These are phyloP conservation scores for Liquidambar formosana DNA, from an alignment of 164 flowering plant species.

Conservation along the genomic window DNA sequence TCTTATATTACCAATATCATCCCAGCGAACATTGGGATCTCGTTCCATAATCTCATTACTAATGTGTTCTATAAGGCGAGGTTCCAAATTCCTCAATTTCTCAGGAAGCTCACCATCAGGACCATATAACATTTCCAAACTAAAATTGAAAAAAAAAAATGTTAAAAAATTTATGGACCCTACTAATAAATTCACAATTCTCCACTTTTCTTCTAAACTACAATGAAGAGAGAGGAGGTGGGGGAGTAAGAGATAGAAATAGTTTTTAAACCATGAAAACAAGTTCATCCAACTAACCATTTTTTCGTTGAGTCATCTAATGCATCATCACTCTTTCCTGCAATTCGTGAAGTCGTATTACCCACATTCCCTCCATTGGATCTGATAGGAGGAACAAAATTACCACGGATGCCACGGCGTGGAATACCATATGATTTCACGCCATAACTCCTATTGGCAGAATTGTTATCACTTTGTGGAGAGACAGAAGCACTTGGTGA, in stretches of 20 bases:
- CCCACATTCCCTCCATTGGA: constrained; percentile 69
- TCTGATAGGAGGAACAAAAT: constrained; percentile 89
- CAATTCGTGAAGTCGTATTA: constrained; percentile 55
- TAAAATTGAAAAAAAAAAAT: constrained; percentile 24
- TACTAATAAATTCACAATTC: neutral
- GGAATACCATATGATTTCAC: constrained; percentile 56
- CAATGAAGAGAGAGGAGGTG: neutral
- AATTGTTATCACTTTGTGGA: constrained; percentile 59
- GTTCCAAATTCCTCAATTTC: constrained; percentile 91
- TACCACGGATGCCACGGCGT: constrained; percentile 90
- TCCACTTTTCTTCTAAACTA: neutral
- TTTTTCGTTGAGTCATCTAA: constrained; percentile 79
- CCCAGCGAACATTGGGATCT: constrained; percentile 98
- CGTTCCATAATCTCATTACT: constrained; percentile 98
- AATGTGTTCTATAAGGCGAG: constrained; percentile 93
- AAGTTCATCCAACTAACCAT: constrained; percentile 55
- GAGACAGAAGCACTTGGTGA: constrained; percentile 72
- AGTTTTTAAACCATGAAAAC: no score
- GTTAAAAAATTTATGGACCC: constrained; percentile 1
- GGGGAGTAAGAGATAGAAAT: neutral
- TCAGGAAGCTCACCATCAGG: constrained; percentile 99
- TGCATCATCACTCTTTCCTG: constrained; percentile 75
- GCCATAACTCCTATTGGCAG: constrained; percentile 49
- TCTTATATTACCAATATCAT: constrained; percentile 77
- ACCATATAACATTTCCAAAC: constrained; percentile 89